phyloP scores from a whole-genome alignment of 257 asterid species.

The Paraleonurus japonicus region DNA sequence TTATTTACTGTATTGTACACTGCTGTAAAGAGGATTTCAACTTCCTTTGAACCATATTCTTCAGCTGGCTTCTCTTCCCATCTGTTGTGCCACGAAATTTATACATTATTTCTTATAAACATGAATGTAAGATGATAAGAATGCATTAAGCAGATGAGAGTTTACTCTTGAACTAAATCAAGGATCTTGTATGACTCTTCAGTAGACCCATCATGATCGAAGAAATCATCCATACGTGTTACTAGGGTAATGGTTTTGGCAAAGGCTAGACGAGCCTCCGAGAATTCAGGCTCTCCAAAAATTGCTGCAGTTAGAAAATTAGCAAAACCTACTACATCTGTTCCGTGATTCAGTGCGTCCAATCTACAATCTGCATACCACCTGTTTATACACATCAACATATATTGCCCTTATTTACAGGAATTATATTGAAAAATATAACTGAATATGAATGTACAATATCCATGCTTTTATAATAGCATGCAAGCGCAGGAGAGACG shows the following conservation, averaged over 20 bases:
- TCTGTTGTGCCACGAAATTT: slow-evolving; percentile 17
- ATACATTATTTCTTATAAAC: neutral
- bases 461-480: too few relatives aligned
- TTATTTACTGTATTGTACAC: slow-evolving; percentile 37
- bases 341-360: slow-evolving; percentile 26
- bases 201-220: slow-evolving; percentile 39
- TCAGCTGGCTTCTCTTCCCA: slow-evolving; percentile 36
- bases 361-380: slow-evolving; percentile 41
- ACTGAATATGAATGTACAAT: too few relatives aligned
- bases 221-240: slow-evolving; percentile 40
- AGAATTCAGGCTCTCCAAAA: slow-evolving; percentile 30
- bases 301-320: slow-evolving; percentile 30
- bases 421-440: too few relatives aligned
- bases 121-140: too few relatives aligned
- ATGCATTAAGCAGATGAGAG: neutral
- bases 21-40: slow-evolving; percentile 30
- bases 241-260: slow-evolving; percentile 31
- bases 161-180: slow-evolving; percentile 32
- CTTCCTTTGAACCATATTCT: slow-evolving; percentile 30
- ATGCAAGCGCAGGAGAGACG: too few relatives aligned
- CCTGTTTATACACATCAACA: slow-evolving; percentile 15
- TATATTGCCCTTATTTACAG: neutral
- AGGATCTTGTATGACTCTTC: slow-evolving; percentile 36
- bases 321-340: slow-evolving; percentile 12
- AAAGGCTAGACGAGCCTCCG: slow-evolving; percentile 34